A percentile compares a stretch with the other conserved stretches of the same genome.
phyloP scores from a whole-genome alignment of 2,329 filamentous ascomycete species.

The Aspergillus pseudonomiae region DNA sequence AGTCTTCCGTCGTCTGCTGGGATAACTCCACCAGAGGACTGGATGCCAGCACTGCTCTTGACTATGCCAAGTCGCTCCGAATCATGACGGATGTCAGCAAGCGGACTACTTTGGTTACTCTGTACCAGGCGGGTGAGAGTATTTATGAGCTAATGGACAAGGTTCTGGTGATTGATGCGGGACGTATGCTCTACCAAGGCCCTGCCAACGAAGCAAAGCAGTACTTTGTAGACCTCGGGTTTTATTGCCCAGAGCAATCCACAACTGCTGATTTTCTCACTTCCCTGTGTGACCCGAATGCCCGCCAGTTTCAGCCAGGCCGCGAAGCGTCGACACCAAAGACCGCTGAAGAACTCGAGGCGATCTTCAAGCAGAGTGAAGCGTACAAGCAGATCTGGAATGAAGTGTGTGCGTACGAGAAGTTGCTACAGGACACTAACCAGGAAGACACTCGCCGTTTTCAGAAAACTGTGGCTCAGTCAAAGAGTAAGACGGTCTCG shows the following conservation, averaged over 20 bases:
- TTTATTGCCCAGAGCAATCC: slow-evolving; percentile 58
- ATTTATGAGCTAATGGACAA: slow-evolving; percentile 79
- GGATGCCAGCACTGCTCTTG: slow-evolving; percentile 76
- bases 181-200: slow-evolving; percentile 70
- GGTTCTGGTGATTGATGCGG: slow-evolving; percentile 74
- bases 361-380: slow-evolving; percentile 66
- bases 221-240: slow-evolving; percentile 70
- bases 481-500: slow-evolving; percentile 65
- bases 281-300: slow-evolving; percentile 72
- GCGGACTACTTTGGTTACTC: slow-evolving; percentile 69
- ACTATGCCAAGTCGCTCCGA: slow-evolving; percentile 71
- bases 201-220: slow-evolving; percentile 61
- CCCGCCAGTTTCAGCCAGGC: slow-evolving; percentile 68
- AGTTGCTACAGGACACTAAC: slow-evolving; percentile 58
- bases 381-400: slow-evolving; percentile 62
- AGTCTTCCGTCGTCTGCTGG: slow-evolving; percentile 74
- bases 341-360: slow-evolving; percentile 69
- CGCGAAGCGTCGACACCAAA: slow-evolving; percentile 69
- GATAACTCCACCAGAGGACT: slow-evolving; percentile 81
- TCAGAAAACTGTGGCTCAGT: slow-evolving; percentile 64
- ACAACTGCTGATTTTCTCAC: slow-evolving; percentile 81
- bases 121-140: slow-evolving; percentile 72
- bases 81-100: slow-evolving; percentile 77
- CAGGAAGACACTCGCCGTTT: slow-evolving; percentile 67
- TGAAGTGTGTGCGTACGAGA: slow-evolving; percentile 66